Evolutionary conservation across 257 asterid genomes (phyloP).

Genomic region (Solanum etuberosum): DNA sequence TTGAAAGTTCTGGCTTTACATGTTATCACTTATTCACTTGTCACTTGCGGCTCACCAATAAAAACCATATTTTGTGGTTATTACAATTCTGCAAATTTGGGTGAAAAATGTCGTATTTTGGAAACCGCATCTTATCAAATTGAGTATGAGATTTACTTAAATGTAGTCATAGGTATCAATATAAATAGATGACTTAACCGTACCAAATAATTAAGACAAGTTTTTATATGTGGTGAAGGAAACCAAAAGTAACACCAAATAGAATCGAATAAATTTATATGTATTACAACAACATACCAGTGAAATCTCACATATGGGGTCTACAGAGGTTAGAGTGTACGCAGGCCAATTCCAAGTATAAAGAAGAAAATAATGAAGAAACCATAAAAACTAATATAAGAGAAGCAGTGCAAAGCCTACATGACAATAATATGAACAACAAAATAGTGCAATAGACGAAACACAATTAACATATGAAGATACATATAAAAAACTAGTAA

Average conservation of each 20-base stretch:
- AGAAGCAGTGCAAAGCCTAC: too few species aligned
- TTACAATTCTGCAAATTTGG: neutral
- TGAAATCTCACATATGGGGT: neutral
- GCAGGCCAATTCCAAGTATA: neutral
- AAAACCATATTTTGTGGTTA: neutral
- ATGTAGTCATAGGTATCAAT: neutral
- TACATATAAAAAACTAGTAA: neutral
- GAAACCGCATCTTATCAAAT: neutral
- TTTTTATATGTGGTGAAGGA: neutral
- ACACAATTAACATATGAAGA: neutral
- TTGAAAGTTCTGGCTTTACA: conserved; percentile 7
- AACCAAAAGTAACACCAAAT: neutral
- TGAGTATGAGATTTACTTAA: neutral
- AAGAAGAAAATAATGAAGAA: too few species aligned
- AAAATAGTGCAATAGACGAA: too few species aligned
- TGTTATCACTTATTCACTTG: conserved; percentile 18
- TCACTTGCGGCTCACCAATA: neutral
- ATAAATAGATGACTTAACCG: neutral
- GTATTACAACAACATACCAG: neutral
- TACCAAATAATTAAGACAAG: neutral
- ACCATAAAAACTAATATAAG: too few species aligned
- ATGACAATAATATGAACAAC: too few species aligned
- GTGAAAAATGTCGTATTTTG: neutral
- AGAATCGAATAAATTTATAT: neutral
- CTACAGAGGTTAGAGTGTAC: too few species aligned